phyloP scores from a whole-genome alignment of 83 land plant species.

The Larix sibirica region DNA sequence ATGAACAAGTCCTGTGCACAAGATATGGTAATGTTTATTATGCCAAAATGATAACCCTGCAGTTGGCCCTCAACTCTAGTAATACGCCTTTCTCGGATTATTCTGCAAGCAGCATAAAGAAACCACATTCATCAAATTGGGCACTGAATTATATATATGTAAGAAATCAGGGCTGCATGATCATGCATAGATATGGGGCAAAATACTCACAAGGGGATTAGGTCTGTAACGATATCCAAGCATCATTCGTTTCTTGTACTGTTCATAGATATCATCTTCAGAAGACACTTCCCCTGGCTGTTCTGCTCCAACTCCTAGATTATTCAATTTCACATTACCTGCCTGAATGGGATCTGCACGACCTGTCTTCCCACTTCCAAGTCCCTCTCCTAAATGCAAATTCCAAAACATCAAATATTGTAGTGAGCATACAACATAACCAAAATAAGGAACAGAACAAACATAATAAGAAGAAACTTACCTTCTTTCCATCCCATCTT shows the following conservation, averaged over 20 bases:
- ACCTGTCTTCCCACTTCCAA: slow-evolving; percentile 92
- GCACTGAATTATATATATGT: too few species aligned
- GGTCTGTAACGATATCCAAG: slow-evolving; percentile 88
- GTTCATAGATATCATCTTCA: slow-evolving; percentile 99
- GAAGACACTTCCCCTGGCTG: slow-evolving; percentile 91
- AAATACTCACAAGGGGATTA: slow-evolving; percentile 21
- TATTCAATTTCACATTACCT: slow-evolving; percentile 81
- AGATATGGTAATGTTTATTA: too few species aligned
- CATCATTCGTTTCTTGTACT: slow-evolving; percentile 99
- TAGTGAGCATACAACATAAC: neutral
- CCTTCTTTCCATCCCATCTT: slow-evolving; percentile 99
- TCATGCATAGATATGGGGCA: too few species aligned
- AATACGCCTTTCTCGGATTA: slow-evolving; percentile 86
- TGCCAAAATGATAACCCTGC: too few species aligned
- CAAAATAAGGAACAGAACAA: neutral
- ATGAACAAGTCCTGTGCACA: too few species aligned
- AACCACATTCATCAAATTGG: slow-evolving; percentile 2
- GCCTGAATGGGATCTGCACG: slow-evolving; percentile 93
- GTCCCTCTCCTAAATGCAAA: slow-evolving; percentile 82
- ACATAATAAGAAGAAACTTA: neutral
- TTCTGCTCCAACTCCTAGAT: slow-evolving; percentile 94
- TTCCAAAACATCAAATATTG: neutral
- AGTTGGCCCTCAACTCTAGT: slow-evolving; percentile 22
- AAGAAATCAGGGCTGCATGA: too few species aligned
- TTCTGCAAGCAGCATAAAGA: slow-evolving; percentile 49